Base-by-base conservation (phyloP, 2,329 filamentous ascomycete species). In the Aspergillus glaucus region DNA sequence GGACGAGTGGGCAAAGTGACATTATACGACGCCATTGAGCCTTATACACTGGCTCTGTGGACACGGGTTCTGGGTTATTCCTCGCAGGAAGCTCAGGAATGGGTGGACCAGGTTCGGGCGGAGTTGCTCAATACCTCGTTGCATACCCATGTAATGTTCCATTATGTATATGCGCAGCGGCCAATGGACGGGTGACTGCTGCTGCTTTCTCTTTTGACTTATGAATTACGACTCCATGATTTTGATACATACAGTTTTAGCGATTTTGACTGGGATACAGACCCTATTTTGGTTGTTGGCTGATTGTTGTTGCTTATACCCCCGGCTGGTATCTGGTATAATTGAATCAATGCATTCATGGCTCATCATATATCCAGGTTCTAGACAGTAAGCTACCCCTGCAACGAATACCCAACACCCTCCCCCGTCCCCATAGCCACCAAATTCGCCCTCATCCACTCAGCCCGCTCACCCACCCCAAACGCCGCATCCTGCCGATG, bases 371-470 rank as follows among this genome's bases (percentile, higher is more conserved):
- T 39, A 39, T 22, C 6, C 22, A 22, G 22, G 22, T 6, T 22
- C 36, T 15, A 44, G 10, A 32, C 22, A 22, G 22, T 22, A 22
- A 22, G 22, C 50, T 53, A 74, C 3, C 70, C 70, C 45, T 72
- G 62, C 47, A 74, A 56, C 6, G 70, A 73, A 58, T 63, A 75
- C 7, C 72, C 72, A 51, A 74, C 62, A 2, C 67, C 68, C 51
- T 73, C 69, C 1, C 72, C 72, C 24, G 60, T 69, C 10, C 72
- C 72, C 71, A 74, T 74, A 4, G 67, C 68, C 48, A 75, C 61
- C 48, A 75, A 50, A 56, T 70, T 71, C 34, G 62, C 64, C 53
- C 72, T 62, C 72, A 75, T 74, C 50, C 50, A 65, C 60, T 74
- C 72, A 2, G 72, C 58, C 47, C 70, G 59, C 50, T 63, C 60